Evolutionary conservation across 75 land plant species (phyloP), one percentile per base, ranked within the genome.

Genomic region (Larix kaempferi): DNA sequence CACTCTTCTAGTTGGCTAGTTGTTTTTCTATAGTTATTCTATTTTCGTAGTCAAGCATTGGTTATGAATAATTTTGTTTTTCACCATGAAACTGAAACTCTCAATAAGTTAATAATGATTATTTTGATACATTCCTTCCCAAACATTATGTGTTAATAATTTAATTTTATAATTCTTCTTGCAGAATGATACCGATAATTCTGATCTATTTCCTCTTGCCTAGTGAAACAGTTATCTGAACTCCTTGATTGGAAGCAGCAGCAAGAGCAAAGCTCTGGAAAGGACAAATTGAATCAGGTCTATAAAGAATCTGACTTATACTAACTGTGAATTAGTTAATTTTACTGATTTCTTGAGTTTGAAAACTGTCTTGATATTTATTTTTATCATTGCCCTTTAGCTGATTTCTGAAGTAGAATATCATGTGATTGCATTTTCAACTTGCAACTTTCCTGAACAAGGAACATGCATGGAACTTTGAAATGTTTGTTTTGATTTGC

Each of bases 181-280:
- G 67, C 14, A 6, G 5, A 64, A 33, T 27, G 67, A 64, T 64
- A 27, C 39, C 17, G 19, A 64, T 64, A 27, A 35, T 33, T 29
- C 67, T 64, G 44, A 16, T 11, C 21, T 1, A n/a, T 67, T 39
- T 67, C 72, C 22, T 67, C 44, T 49, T 39, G n/a, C 52, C 19
- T 49, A 10, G 52, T 39, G 52, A 67, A 67, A 67, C 72, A 67
- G 72, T 67, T 67, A 67, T 3, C 72, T 67, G 52, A 67, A 19
- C n/a, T 67, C 2, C 72, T 67, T 39, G 72, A 67, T 39, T 67
- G 72, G 72, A 67, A 39, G 52, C 44, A 39, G 52, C 23, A 67
- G 23, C 52, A 67, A 2, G 52, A 67, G 1, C 23, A 19, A 67
- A 39, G 72, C 3, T 19, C 49, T 21, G 72, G 13, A 8, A 67